phyloP scores from a whole-genome alignment of 1,284 basidiomycete species.

The Sporisorium exsertum region DNA sequence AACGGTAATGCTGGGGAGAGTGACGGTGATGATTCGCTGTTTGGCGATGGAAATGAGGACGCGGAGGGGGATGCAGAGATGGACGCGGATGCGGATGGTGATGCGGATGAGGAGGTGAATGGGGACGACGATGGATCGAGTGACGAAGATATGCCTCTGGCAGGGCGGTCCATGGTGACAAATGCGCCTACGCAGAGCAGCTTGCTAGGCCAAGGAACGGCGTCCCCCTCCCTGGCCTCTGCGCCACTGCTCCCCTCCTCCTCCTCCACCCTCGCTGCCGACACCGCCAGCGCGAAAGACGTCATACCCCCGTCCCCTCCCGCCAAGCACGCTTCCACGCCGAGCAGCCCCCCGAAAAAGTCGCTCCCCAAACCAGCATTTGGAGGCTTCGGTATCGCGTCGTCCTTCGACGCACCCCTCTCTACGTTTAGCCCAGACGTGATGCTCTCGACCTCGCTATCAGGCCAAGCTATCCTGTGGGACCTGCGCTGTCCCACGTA shows the following conservation, averaged over 20 bases:
- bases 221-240: constrained; percentile 17
- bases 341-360: constrained; percentile 22
- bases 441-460: constrained; percentile 87
- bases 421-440: constrained; percentile 80
- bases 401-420: constrained; percentile 64
- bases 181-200: constrained; percentile 27
- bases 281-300: neutral
- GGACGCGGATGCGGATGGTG: constrained; percentile 52
- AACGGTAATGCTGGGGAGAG: constrained; percentile 20
- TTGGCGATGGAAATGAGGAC: constrained; percentile 46
- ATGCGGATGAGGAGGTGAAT: constrained; percentile 50
- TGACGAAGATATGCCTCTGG: constrained; percentile 55
- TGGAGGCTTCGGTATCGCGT: constrained; percentile 54
- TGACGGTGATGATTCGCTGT: constrained; percentile 52
- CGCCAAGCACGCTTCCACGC: neutral
- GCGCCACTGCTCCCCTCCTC: constrained; percentile 13
- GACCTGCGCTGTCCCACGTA: constrained; percentile 78
- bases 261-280: neutral
- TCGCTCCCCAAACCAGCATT: constrained; percentile 62
- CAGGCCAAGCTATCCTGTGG: constrained; percentile 92
- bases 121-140: constrained; percentile 66
- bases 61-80: constrained; percentile 53
- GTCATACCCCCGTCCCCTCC: constrained; percentile 8
- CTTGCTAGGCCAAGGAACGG: constrained; percentile 10
- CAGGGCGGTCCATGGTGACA: constrained; percentile 37